Conservation (phyloP, 1,139 yeast species). For the Suhomyces bribrorum region DNA sequence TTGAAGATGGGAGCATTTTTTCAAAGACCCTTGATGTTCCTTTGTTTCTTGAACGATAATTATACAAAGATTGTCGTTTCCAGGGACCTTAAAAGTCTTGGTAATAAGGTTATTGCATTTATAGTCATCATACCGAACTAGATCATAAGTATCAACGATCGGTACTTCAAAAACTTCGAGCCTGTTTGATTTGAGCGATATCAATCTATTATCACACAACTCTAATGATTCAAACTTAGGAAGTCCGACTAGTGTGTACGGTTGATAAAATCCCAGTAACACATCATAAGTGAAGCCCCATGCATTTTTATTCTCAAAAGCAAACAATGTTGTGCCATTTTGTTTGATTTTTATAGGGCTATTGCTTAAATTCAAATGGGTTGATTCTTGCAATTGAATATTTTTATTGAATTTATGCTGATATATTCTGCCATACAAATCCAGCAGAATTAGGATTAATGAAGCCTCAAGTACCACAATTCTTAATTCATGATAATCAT, state of each 20-base stretch:
- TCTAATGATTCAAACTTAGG: neutral
- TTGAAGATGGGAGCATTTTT: constrained; percentile 20
- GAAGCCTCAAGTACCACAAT: neutral
- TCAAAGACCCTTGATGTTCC: constrained; percentile 18
- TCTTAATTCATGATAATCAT: neutral
- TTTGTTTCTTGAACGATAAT: constrained; percentile 21
- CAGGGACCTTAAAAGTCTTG: constrained; percentile 1
- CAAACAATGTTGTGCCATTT: neutral
- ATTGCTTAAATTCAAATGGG: neutral
- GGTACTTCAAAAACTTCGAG: neutral
- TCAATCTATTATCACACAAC: neutral
- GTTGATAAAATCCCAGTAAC: constrained; percentile 1
- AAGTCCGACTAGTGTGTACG: neutral
- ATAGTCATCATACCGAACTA: neutral
- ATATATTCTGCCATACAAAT: constrained; percentile 3
- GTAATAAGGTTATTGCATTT: neutral
- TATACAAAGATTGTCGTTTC: constrained; percentile 16
- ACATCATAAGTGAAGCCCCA: constrained; percentile 2
- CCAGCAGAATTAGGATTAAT: constrained; percentile 1
- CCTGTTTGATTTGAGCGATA: neutral
- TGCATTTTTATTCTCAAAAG: neutral
- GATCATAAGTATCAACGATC: neutral
- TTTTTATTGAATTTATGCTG: constrained; percentile 1
- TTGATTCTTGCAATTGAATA: neutral
- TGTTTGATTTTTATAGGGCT: neutral